Evolutionary conservation across 352 stramenopile species (phyloP), one percentile per base, ranked within the genome.

Genomic region (Phytopythium boreale): DNA sequence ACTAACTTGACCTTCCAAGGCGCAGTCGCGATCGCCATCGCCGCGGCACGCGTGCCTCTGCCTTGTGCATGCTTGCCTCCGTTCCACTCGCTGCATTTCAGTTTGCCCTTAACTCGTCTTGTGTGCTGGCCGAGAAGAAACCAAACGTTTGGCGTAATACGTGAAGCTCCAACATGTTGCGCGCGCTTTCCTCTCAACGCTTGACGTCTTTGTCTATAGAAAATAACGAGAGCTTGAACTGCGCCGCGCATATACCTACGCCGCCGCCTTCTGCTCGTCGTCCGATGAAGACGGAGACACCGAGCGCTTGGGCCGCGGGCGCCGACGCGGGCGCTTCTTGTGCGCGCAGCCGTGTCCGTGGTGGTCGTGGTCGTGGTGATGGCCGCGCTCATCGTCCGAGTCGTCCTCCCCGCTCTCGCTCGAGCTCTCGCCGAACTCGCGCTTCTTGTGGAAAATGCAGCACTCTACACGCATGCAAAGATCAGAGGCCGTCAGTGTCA

Each of bases 391-490:
- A 20, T 77, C 63, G 41, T 61, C 61, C 64, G 64, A 67, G 56
- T 77, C 79, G 59, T 90, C 85, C 44, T 90, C 88, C 24, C 82
- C 84, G 62, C 89, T 97, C 69, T 97, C 92, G 52, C 89, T 96
- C 31, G 89, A 97, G 72, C 89, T 97, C 71, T 97, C 90, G 22
- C 87, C 90, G 64, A 97, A 98, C 51, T 88, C 76, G 51, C 88
- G 82, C 62, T 91, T 93, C 77, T 97, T 97, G 84, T 97, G 90
- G 71, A 97, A 98, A 49, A 98, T 89, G 69, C 92, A 98, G 77
- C 92, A 98, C 65, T 93, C 87, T 96, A 58, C 9, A 56, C 7
- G 55, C 5, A 43, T 24, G 20, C 52, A 70, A n/a, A 44, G 12
- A 31, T 17, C 22, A 34, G 4, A 34, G 29, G 39, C 41, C 34